Evolutionary conservation across 1,284 basidiomycete species (phyloP).

Genomic region (Mrakiaceae sp.): DNA sequence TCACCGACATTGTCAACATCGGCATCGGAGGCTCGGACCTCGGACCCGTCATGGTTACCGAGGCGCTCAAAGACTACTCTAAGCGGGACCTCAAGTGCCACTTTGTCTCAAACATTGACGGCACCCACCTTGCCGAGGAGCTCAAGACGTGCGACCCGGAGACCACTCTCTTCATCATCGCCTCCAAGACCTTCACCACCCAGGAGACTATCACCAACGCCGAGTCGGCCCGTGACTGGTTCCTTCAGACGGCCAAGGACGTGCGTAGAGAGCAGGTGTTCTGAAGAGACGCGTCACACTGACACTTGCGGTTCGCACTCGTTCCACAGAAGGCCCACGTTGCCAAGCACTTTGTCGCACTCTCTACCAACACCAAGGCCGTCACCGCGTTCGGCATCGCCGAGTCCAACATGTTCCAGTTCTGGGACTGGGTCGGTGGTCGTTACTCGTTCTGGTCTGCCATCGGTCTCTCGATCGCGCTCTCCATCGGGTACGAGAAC

Average conservation of each 20-base stretch:
- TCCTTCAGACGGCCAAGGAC: constrained; percentile 71
- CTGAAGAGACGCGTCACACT: too few species aligned
- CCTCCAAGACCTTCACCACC: constrained; percentile 97
- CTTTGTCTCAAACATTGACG: constrained; percentile 98
- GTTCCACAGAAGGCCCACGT: constrained; percentile 61
- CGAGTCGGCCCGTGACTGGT: constrained; percentile 86
- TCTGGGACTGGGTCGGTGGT: constrained; percentile 99
- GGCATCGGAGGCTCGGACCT: constrained; percentile 97
- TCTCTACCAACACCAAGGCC: constrained; percentile 89
- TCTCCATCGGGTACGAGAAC: constrained; percentile 88
- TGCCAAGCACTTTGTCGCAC: constrained; percentile 97
- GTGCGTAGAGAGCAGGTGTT: constrained; percentile 26
- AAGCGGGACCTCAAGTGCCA: constrained; percentile 76
- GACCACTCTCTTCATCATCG: constrained; percentile 92
- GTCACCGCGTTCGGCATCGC: constrained; percentile 93
- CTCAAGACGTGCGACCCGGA: constrained; percentile 75
- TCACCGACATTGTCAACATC: constrained; percentile 94
- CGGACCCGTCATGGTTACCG: constrained; percentile 97
- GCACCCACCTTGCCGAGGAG: constrained; percentile 90
- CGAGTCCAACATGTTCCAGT: constrained; percentile 94
- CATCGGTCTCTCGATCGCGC: constrained; percentile 87
- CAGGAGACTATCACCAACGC: constrained; percentile 99
- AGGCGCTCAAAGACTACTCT: constrained; percentile 87
- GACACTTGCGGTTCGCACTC: neutral
- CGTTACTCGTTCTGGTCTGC: constrained; percentile 98